Conservation (phyloP, 2,329 filamentous ascomycete genomes). For the Dryadomyces quercivorus region DNA sequence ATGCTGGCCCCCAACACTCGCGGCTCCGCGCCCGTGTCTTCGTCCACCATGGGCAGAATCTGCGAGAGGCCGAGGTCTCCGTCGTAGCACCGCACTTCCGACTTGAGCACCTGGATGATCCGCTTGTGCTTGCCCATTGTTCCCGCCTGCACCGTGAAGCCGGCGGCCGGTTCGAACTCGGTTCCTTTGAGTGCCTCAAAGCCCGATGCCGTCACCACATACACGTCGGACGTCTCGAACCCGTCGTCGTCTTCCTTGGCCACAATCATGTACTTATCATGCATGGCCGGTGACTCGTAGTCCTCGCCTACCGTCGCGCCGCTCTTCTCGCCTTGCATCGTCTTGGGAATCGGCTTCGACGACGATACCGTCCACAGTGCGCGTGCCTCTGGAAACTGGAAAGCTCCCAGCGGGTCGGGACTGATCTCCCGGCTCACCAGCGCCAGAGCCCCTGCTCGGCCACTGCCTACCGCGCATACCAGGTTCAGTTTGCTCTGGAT, state of each 20-base stretch:
- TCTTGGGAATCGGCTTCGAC: slow-evolving; percentile 53
- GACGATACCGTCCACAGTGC: slow-evolving; percentile 72
- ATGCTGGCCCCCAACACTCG: slow-evolving; percentile 72
- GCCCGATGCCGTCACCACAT: slow-evolving; percentile 58
- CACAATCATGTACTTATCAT: slow-evolving; percentile 73
- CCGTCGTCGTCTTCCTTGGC: slow-evolving; percentile 58
- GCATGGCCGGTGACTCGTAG: slow-evolving; percentile 46
- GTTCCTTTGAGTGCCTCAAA: slow-evolving; percentile 68
- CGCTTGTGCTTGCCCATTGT: slow-evolving; percentile 69
- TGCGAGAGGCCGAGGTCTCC: slow-evolving; percentile 79
- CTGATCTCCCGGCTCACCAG: slow-evolving; percentile 69
- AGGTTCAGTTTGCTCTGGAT: slow-evolving; percentile 47
- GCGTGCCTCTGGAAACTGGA: slow-evolving; percentile 60
- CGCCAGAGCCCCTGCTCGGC: slow-evolving; percentile 57
- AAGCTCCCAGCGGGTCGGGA: slow-evolving; percentile 56
- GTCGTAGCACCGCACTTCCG: slow-evolving; percentile 83
- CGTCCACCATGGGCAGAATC: slow-evolving; percentile 86
- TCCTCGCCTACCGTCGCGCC: slow-evolving; percentile 38
- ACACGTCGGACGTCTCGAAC: slow-evolving; percentile 67
- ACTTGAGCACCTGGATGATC: slow-evolving; percentile 77
- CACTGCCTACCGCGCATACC: slow-evolving; percentile 49
- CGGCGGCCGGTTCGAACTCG: slow-evolving; percentile 85
- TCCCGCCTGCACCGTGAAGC: slow-evolving; percentile 74
- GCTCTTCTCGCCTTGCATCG: slow-evolving; percentile 37
- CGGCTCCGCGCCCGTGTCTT: slow-evolving; percentile 72